A percentile compares a stretch with the other conserved stretches of the same genome.
phyloP scores from a whole-genome alignment of 352 stramenopile species.

The Phytophthora podocarpi region DNA sequence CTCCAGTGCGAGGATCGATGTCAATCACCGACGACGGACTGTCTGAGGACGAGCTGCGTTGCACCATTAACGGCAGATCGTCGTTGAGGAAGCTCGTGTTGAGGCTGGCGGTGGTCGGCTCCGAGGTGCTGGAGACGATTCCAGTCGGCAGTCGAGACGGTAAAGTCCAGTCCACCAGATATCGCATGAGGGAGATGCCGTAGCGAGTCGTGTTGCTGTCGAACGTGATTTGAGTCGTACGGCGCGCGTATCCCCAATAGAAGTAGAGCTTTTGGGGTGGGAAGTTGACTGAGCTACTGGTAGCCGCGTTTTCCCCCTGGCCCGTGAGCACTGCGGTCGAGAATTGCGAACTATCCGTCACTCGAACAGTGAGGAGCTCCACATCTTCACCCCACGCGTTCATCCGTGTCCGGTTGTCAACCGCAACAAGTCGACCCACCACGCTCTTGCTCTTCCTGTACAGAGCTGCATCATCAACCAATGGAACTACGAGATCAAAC shows the following conservation, averaged over 20 bases:
- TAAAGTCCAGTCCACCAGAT: slow-evolving; percentile 44
- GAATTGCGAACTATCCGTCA: slow-evolving; percentile 69
- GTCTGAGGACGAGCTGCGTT: slow-evolving; percentile 16
- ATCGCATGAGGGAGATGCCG: slow-evolving; percentile 55
- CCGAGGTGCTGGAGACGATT: slow-evolving; percentile 5
- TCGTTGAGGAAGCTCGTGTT: slow-evolving; percentile 58
- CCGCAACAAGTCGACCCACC: slow-evolving; percentile 45
- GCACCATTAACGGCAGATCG: slow-evolving; percentile 45
- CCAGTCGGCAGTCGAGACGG: slow-evolving; percentile 45
- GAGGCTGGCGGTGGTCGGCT: slow-evolving; percentile 16
- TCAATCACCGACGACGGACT: slow-evolving; percentile 38
- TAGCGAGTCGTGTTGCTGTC: slow-evolving; percentile 59
- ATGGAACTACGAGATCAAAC: slow-evolving; percentile 28
- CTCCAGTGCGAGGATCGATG: slow-evolving; percentile 53
- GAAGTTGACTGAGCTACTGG: slow-evolving; percentile 28
- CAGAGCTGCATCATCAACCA: slow-evolving; percentile 26
- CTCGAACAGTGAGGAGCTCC: slow-evolving; percentile 25
- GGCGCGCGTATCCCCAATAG: slow-evolving; percentile 54
- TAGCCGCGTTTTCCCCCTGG: slow-evolving; percentile 16
- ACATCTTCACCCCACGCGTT: slow-evolving; percentile 37
- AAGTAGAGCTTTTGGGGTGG: slow-evolving; percentile 53
- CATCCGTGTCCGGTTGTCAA: slow-evolving; percentile 41
- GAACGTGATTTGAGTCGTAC: slow-evolving; percentile 47
- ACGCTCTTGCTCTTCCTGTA: slow-evolving; percentile 40
- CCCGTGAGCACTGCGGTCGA: slow-evolving; percentile 44